Evolutionary conservation across 2,329 filamentous ascomycete species (phyloP).

Genomic region (Paecilomyces sp.): DNA sequence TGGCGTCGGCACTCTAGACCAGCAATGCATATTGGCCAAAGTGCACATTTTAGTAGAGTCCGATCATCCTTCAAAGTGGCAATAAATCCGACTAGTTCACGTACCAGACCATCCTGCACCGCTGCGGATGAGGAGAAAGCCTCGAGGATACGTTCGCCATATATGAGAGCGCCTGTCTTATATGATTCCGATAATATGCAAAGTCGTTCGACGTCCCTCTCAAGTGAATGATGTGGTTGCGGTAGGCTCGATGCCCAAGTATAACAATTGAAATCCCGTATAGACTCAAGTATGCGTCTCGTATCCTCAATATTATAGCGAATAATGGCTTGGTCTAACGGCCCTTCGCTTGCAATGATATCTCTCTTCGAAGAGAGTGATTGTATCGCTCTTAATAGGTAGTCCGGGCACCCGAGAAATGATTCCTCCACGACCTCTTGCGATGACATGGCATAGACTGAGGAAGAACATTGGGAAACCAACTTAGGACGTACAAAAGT

Average conservation of each 20-base stretch:
- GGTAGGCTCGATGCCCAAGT: not conserved
- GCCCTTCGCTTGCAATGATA: not conserved
- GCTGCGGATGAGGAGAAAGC: slow-evolving; percentile 9
- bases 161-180: slow-evolving; percentile 21
- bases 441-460: slow-evolving; percentile 6
- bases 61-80: slow-evolving; percentile 15
- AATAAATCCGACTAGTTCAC: slow-evolving; percentile 17
- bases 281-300: not conserved
- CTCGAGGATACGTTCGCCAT: slow-evolving; percentile 24
- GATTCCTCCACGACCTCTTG: slow-evolving; percentile 24
- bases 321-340: not conserved
- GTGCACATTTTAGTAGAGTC: slow-evolving; percentile 23
- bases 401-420: slow-evolving; percentile 29
- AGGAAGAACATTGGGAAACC: slow-evolving; percentile 14
- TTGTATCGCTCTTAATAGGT: slow-evolving; percentile 16
- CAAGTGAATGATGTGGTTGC: slow-evolving; percentile 5
- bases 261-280: not conserved
- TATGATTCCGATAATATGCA: slow-evolving; percentile 20
- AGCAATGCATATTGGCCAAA: slow-evolving; percentile 28
- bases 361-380: not conserved
- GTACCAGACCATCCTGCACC: slow-evolving; percentile 10
- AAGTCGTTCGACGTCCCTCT: slow-evolving; percentile 13
- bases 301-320: not conserved
- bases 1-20: slow-evolving; percentile 20
- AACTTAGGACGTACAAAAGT: slow-evolving; percentile 25